Base-by-base conservation (phyloP, 1,284 basidiomycete species). In the Agaricales sp. region DNA sequence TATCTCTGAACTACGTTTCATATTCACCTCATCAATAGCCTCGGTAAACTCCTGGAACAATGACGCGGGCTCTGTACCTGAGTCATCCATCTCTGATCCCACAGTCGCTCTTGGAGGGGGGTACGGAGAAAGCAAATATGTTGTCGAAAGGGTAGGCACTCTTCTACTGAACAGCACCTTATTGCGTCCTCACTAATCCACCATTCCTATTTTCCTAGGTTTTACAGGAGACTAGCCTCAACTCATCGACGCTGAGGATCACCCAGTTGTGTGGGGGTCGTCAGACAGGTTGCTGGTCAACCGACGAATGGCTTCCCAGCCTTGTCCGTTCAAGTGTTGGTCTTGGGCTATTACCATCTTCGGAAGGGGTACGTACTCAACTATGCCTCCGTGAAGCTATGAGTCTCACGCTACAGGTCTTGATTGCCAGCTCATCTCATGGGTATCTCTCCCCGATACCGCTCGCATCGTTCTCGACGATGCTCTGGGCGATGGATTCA, bases 81-180 rank as follows among this genome's bases (percentile, higher is more conserved):
- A 66, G 51, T 57, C 61, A 38, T 47, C 60, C 4, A 25, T 62
- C 30, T 18, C 16, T 16, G 39, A 41, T 20, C 6, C 59, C 2
- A 53, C 50, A n/a, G 53, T 49, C 23, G 59, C 61, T 2, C 46
- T 61, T 23, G 63, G 62, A 3, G 53, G 44, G 20, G 64, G 65
- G 45, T 57, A 65, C 51, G 56, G 51, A 1, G 55, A 64, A 54
- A 48, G 65, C 37, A 50, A 64, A 57, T 69, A 70, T 13, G 52
- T 61, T 0, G 51, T 58, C 1, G 68, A 70, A 52, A 54, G 64
- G 48, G 69, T 66, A 46, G n/a, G 30, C n/a, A n/a, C n/a, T n/a
- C n/a, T n/a, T n/a, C n/a, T n/a, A n/a, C n/a, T n/a, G n/a, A n/a
- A n/a, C n/a, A n/a, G n/a, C n/a, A n/a, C 11, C 8, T 35, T n/a